phyloP scores from a whole-genome alignment of 169 alveolate species.

The Plasmodium gallinaceum region DNA sequence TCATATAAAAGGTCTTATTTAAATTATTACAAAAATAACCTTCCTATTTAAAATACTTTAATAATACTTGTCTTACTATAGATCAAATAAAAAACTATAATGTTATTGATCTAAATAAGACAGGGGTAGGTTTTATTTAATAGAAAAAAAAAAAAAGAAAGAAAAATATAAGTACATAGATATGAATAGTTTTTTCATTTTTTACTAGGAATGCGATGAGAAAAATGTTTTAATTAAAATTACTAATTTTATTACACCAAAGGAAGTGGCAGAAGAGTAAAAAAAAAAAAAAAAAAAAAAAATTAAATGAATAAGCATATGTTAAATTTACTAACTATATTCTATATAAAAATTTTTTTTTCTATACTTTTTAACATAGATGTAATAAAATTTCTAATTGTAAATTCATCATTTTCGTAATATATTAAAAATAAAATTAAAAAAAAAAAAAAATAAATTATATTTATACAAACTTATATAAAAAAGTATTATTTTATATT shows the following conservation, averaged over 20 bases:
- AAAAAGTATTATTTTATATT: not conserved
- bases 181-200: not conserved
- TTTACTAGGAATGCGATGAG: conserved; percentile 44
- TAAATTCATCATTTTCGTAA: conserved; percentile 64
- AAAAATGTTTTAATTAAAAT: conserved; percentile 37
- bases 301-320: not conserved
- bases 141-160: conserved; percentile 16
- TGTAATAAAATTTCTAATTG: conserved; percentile 48
- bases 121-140: conserved; percentile 35
- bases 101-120: conserved; percentile 21
- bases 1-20: conserved; percentile 36
- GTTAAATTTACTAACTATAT: too few relatives aligned
- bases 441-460: not conserved
- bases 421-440: not conserved
- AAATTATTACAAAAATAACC: not conserved
- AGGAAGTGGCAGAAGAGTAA: conserved; percentile 71
- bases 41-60: not conserved
- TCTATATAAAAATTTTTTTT: not conserved
- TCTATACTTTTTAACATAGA: conserved; percentile 11
- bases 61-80: not conserved
- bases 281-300: conserved; percentile 3
- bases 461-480: not conserved
- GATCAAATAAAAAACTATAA: conserved; percentile 47
- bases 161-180: conserved; percentile 2
- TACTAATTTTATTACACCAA: conserved; percentile 29